A percentile compares a stretch with the other conserved stretches of the same genome.
Conservation (phyloP, 495 filamentous ascomycete species). For the Aspergillus taichungensis region DNA sequence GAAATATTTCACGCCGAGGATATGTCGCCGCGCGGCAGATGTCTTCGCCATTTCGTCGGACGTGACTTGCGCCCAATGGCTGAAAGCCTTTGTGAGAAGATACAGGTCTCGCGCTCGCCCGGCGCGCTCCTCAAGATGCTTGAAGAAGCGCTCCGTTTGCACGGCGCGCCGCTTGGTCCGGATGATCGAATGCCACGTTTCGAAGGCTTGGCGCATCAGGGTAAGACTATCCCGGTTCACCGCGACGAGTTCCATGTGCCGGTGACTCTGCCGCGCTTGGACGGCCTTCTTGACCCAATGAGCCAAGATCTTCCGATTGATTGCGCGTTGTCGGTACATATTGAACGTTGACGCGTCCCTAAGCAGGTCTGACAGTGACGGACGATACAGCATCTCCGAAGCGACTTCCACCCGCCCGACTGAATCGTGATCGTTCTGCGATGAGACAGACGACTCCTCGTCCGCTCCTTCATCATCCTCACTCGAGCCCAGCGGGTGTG, state of each 20-base stretch:
- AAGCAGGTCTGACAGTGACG: constrained; percentile 47
- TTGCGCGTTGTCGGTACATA: constrained; percentile 39
- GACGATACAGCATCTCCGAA: constrained; percentile 39
- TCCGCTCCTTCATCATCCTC: constrained; percentile 17
- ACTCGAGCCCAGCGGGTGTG: constrained; percentile 18
- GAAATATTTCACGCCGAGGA: constrained; percentile 65
- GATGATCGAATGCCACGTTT: constrained; percentile 46
- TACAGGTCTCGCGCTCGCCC: constrained; percentile 54
- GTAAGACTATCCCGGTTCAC: constrained; percentile 41
- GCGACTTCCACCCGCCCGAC: constrained; percentile 22
- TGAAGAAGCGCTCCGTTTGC: constrained; percentile 53
- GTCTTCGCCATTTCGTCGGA: constrained; percentile 52
- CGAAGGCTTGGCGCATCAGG: constrained; percentile 48
- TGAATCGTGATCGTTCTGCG: constrained; percentile 18
- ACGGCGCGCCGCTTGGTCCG: constrained; percentile 36
- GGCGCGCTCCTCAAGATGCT: constrained; percentile 52
- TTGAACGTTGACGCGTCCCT: constrained; percentile 53
- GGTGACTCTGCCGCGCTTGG: constrained; percentile 32
- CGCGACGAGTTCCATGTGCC: constrained; percentile 42
- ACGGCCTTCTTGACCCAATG: constrained; percentile 47
- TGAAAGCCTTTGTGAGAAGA: constrained; percentile 62
- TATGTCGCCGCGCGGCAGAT: constrained; percentile 53
- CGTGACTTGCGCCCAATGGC: constrained; percentile 59
- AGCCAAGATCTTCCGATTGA: constrained; percentile 39
- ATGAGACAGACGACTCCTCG: constrained; percentile 16